Conservation (phyloP, 768 basidiomycete species). For the Kwoniella shandongensis region DNA sequence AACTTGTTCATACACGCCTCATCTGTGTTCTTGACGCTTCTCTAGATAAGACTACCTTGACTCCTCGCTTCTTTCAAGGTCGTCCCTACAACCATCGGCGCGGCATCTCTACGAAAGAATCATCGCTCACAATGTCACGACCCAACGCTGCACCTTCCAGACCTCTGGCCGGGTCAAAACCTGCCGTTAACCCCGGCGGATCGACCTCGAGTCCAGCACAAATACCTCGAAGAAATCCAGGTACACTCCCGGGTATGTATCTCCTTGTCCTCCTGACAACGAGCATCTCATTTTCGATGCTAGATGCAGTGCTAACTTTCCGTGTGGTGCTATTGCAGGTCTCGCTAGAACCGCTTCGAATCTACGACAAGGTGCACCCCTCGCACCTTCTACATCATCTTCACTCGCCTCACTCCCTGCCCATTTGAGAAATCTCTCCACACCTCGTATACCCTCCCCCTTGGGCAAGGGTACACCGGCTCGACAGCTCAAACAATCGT, state of each 20-base stretch:
- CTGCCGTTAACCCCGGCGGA: slow-evolving; percentile 22
- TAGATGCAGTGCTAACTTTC: not conserved
- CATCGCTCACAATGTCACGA: slow-evolving; percentile 43
- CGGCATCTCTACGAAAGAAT: too few species aligned
- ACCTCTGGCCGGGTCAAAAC: slow-evolving; percentile 30
- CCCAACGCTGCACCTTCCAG: slow-evolving; percentile 39
- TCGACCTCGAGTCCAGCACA: slow-evolving; percentile 26
- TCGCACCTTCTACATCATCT: slow-evolving; percentile 19
- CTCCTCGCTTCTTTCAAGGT: too few species aligned
- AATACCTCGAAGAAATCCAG: slow-evolving; percentile 44
- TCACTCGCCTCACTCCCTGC: slow-evolving; percentile 46
- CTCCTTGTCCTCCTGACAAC: not conserved
- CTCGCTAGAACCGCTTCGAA: slow-evolving; percentile 51
- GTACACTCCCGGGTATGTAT: slow-evolving; percentile 46
- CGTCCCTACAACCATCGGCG: too few species aligned
- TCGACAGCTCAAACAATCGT: slow-evolving; percentile 35
- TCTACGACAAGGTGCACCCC: slow-evolving; percentile 39
- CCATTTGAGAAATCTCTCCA: slow-evolving; percentile 46
- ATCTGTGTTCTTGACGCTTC: too few species aligned
- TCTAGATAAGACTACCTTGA: too few species aligned
- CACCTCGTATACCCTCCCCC: slow-evolving; percentile 49
- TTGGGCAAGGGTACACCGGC: slow-evolving; percentile 51
- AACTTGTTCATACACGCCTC: too few species aligned
- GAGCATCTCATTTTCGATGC: not conserved
- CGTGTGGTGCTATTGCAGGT: slow-evolving; percentile 18